Conservation (phyloP, 2,329 filamentous ascomycete genomes). For the Hypoxylon sp. region DNA sequence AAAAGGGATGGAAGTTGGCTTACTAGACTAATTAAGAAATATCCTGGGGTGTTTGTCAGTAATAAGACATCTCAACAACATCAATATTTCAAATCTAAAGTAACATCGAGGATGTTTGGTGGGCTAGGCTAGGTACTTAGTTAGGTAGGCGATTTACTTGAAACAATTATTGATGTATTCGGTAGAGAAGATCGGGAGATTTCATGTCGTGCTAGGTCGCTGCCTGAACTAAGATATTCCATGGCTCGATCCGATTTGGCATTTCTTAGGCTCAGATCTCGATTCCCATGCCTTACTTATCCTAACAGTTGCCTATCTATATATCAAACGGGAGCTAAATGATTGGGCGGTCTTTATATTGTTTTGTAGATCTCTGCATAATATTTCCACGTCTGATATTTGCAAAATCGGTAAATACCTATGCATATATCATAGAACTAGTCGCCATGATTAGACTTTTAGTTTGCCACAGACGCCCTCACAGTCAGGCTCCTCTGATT, state of each 20-base stretch:
- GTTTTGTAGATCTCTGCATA: background rate
- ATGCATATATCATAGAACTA: background rate
- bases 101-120: no score
- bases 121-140: background rate
- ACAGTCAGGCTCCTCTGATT: background rate
- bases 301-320: background rate
- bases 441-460: background rate
- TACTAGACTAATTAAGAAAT: background rate
- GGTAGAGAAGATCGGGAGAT: conserved; percentile 2
- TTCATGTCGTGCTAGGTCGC: conserved; percentile 2
- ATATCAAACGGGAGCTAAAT: background rate
- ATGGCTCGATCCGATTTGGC: conserved; percentile 9
- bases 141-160: background rate
- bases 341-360: background rate
- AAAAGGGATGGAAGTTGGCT: background rate
- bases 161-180: background rate
- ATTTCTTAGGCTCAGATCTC: conserved; percentile 3
- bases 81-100: no score
- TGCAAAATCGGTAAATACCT: background rate
- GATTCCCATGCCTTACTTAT: conserved; percentile 12
- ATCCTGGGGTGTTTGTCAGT: background rate
- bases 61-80: background rate
- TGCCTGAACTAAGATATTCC: conserved; percentile 3
- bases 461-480: background rate
- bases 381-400: background rate